Evolutionary conservation across 371 early-diverging fungal genomes (phyloP).

Genomic region (Fennellomyces sp.): DNA sequence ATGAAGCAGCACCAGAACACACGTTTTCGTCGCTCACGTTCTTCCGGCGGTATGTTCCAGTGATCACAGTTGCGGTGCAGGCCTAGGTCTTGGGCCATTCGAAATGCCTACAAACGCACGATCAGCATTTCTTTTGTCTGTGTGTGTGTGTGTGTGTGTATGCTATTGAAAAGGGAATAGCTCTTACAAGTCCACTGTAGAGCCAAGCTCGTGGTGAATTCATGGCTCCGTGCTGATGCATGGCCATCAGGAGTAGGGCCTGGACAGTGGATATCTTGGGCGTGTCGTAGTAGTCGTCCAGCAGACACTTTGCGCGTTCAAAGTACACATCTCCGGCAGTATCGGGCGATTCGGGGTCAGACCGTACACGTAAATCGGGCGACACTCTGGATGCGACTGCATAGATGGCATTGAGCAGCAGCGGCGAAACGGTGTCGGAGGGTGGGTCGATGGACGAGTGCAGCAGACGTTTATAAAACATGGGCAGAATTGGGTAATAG

Average conservation of each 20-base stretch:
- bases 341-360: conserved; percentile 31
- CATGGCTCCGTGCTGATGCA: conserved; percentile 59
- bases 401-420: conserved; percentile 52
- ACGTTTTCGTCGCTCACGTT: conserved; percentile 48
- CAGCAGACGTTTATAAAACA: conserved; percentile 49
- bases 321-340: conserved; percentile 50
- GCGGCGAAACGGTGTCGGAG: conserved; percentile 33
- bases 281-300: conserved; percentile 62
- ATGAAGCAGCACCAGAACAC: conserved; percentile 58
- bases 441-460: conserved; percentile 10
- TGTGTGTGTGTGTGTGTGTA: not conserved
- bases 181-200: conserved; percentile 53
- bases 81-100: conserved; percentile 56
- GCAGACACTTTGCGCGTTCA: conserved; percentile 45
- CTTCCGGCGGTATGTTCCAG: conserved; percentile 44
- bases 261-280: conserved; percentile 65
- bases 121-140: not conserved
- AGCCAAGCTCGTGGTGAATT: conserved; percentile 50
- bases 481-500: conserved; percentile 55
- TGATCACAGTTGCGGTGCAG: conserved; percentile 47
- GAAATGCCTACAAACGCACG: conserved; percentile 35
- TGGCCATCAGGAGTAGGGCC: conserved; percentile 54
- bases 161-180: not conserved
- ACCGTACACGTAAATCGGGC: conserved; percentile 37
- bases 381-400: conserved; percentile 53